Percentiles rank a stretch among this genome's conserved stretches.
These are phyloP conservation scores for Chlamydomonas sphaeroides DNA, from an alignment of 139 green algal species.

Conservation along the genomic window DNA sequence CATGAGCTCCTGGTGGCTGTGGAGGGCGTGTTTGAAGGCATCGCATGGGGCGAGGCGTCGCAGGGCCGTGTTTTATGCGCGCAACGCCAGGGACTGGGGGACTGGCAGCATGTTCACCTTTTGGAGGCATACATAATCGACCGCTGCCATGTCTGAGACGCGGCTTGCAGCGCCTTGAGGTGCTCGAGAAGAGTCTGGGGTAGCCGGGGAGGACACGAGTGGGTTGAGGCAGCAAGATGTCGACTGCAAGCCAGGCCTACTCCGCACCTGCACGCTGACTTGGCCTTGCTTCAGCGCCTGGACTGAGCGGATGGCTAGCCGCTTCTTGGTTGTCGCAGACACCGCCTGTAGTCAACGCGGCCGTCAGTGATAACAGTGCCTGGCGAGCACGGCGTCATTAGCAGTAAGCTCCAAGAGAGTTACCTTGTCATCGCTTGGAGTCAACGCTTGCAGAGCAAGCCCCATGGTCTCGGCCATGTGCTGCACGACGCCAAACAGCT, in stretches of 20 bases:
- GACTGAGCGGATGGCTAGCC: constrained; percentile 40
- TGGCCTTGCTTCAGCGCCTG: constrained; percentile 44
- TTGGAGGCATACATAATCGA: constrained; percentile 63
- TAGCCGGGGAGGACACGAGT: too few species aligned
- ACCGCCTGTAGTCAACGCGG: constrained; percentile 23
- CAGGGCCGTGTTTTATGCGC: too few species aligned
- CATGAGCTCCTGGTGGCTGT: constrained; percentile 61
- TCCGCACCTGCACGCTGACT: constrained; percentile 26
- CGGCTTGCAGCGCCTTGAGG: constrained; percentile 52
- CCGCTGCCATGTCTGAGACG: constrained; percentile 57
- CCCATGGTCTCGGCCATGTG: constrained; percentile 30
- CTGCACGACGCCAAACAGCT: constrained; percentile 49
- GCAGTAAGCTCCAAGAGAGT: background rate
- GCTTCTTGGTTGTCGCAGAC: constrained; percentile 56
- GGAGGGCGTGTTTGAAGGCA: too few species aligned
- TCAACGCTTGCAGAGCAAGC: constrained; percentile 38
- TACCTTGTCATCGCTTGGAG: constrained; percentile 23
- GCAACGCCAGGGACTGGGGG: too few species aligned
- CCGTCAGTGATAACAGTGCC: background rate
- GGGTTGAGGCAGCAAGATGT: too few species aligned
- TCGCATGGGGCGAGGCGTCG: too few species aligned
- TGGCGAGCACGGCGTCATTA: background rate
- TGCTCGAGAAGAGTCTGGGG: constrained; percentile 52
- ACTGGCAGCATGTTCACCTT: too few species aligned
- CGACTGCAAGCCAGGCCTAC: too few species aligned